phyloP scores from a whole-genome alignment of 176 grass and related monocot species.

The barley (Hordeum vulgare) region DNA sequence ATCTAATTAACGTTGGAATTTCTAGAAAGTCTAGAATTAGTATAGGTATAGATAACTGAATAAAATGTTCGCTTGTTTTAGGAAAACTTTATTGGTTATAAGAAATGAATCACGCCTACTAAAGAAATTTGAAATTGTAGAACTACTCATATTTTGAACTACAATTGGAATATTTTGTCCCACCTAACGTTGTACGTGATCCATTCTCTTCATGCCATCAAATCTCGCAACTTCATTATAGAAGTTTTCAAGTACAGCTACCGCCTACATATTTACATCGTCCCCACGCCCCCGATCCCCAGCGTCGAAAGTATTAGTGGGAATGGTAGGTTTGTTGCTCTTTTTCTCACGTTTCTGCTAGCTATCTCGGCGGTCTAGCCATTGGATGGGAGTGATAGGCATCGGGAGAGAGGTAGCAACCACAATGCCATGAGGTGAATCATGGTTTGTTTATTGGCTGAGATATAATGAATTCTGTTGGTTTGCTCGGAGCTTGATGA shows the following conservation, averaged over 20 bases:
- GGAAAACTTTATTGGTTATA: too few relatives aligned
- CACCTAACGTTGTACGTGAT: neutral
- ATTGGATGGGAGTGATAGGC: neutral
- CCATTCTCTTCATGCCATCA: neutral
- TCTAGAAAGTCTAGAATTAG: too few relatives aligned
- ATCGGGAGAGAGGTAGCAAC: neutral
- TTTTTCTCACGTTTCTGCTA: neutral
- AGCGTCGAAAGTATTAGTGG: neutral
- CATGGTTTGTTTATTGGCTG: too few relatives aligned
- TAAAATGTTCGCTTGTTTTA: too few relatives aligned
- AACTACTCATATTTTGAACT: too few relatives aligned
- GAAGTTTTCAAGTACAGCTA: neutral
- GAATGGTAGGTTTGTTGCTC: neutral
- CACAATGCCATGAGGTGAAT: too few relatives aligned
- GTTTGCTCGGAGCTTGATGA: too few relatives aligned
- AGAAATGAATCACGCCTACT: too few relatives aligned
- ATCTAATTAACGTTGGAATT: too few relatives aligned
- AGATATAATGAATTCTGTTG: too few relatives aligned
- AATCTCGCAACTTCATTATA: neutral
- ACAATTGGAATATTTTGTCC: neutral
- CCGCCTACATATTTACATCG: neutral
- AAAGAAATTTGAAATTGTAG: too few relatives aligned
- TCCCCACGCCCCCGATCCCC: neutral
- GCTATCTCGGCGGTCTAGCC: neutral
- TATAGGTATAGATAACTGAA: too few relatives aligned